Evolutionary conservation across 345 rosid genomes (phyloP), one percentile per base, ranked within the genome.

Genomic region (Mallotus nudiflorus): DNA sequence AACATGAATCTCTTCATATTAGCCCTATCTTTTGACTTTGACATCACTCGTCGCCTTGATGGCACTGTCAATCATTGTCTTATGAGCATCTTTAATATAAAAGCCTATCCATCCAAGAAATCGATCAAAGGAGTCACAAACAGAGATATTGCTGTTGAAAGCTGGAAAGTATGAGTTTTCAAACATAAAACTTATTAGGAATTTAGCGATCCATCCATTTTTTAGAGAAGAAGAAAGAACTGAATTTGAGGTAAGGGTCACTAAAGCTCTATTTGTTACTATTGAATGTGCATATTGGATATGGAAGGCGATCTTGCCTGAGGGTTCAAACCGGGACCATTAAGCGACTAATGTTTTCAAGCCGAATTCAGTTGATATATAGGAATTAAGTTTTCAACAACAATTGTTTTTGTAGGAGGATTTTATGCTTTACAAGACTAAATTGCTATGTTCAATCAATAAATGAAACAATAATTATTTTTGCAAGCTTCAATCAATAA

Each of bases 101-200:
- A 39, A 28, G 13, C 67, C 28, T 42, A 68, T 44, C 24, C 75
- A 0, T 40, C 75, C 0, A 15, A n/a, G 20, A 63, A 54, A 24
- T 61, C 68, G 1, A 9, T 53, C 2, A 39, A 62, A 3, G 62
- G 68, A 5, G 75, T 63, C 40, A 68, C 24, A 66, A 53, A 78
- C 61, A 52, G 72, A 10, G 86, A 79, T 45, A 61, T 71, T 10
- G 65, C 67, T 9, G 55, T 64, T 13, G 81, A 55, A 46, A 51
- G 75, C 75, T 0, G 28, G 35, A 14, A 35, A 33, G 19, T 18
- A 54, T n/a, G 18, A 45, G 15, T 63, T 72, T 12, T 24, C 33
- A 6, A 6, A 20, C n/a, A 12, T 71, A 5, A 44, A 71, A n/a
- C 8, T 64, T 4, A 40, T 62, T 0, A 68, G 75, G 1, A 16